A percentile compares a stretch with the other conserved stretches of the same genome.
Evolutionary conservation across 352 stramenopile genomes (phyloP).

Genomic region (Thraustochytrium sp.): DNA sequence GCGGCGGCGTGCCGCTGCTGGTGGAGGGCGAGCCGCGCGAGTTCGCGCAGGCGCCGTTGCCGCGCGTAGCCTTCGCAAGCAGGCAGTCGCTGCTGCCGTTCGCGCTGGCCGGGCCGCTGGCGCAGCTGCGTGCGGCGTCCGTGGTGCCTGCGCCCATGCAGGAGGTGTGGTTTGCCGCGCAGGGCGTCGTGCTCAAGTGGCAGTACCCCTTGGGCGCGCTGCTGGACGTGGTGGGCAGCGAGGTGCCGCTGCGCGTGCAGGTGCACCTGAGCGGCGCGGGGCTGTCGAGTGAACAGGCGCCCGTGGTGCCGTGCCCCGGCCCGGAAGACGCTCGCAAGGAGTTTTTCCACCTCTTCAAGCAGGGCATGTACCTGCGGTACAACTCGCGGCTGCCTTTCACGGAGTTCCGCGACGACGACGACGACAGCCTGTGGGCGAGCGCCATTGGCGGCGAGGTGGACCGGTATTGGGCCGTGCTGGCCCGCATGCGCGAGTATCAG

Average conservation of each 20-base stretch:
- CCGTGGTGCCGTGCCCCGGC: background rate
- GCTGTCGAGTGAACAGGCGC: background rate
- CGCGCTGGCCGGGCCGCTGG: background rate
- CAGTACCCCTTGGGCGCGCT: constrained; percentile 11
- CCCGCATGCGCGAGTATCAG: background rate
- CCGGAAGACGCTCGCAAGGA: background rate
- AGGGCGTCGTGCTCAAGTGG: constrained; percentile 10
- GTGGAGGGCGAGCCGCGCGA: background rate
- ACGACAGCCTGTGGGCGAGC: constrained; percentile 16
- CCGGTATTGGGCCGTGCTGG: background rate
- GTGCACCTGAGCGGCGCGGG: background rate
- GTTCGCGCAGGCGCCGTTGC: background rate
- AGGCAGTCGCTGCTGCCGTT: background rate
- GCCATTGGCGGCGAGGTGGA: background rate
- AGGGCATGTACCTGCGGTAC: constrained; percentile 24
- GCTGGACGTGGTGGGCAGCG: background rate
- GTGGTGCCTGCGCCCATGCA: background rate
- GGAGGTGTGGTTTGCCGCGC: background rate
- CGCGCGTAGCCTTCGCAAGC: background rate
- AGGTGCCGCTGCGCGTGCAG: background rate
- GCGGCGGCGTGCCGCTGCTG: constrained; percentile 1
- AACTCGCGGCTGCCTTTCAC: constrained; percentile 11
- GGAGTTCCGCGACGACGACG: background rate
- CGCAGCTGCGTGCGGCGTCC: background rate
- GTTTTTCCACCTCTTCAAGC: constrained; percentile 34